phyloP scores from a whole-genome alignment of 768 basidiomycete species.

The Auriscalpium microsporum region DNA sequence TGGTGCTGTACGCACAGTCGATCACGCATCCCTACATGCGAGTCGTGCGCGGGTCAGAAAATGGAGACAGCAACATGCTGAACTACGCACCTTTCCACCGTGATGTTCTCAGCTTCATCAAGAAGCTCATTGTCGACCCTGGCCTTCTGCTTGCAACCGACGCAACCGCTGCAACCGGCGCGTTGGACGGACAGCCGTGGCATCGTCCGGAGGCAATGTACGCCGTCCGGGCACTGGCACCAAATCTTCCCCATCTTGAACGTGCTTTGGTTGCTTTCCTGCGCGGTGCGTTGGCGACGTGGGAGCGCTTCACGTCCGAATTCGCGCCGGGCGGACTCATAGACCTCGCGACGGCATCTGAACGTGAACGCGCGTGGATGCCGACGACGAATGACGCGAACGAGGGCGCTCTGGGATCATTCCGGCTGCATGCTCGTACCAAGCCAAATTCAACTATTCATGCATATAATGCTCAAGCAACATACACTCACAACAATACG shows the following conservation, averaged over 20 bases:
- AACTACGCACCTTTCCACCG: slow-evolving; percentile 17
- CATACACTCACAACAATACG: background rate
- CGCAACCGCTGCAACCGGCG: background rate
- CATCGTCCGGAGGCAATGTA: slow-evolving; percentile 1
- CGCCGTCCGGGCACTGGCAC: slow-evolving; percentile 1
- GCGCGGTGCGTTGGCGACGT: slow-evolving; percentile 4
- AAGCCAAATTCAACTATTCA: background rate
- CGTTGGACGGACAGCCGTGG: slow-evolving; percentile 13
- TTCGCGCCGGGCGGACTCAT: slow-evolving; percentile 9
- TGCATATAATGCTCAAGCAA: background rate
- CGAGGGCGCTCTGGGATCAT: slow-evolving; percentile 14
- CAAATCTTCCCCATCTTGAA: background rate
- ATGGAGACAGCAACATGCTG: slow-evolving; percentile 19
- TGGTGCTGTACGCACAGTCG: slow-evolving; percentile 14
- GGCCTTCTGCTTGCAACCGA: slow-evolving; percentile 5
- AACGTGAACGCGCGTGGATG: slow-evolving; percentile 9
- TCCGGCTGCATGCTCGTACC: background rate
- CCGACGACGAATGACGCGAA: slow-evolving; percentile 17
- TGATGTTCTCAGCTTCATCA: slow-evolving; percentile 12
- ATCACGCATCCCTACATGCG: slow-evolving; percentile 21
- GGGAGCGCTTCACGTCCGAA: slow-evolving; percentile 5
- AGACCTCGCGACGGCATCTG: background rate
- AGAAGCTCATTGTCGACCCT: slow-evolving; percentile 9
- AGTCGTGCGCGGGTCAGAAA: slow-evolving; percentile 9
- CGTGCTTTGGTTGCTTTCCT: slow-evolving; percentile 14